Evolutionary conservation across 495 filamentous ascomycete genomes (phyloP), one percentile per base, ranked within the genome.

Genomic region (Penicillium maclennaniae): DNA sequence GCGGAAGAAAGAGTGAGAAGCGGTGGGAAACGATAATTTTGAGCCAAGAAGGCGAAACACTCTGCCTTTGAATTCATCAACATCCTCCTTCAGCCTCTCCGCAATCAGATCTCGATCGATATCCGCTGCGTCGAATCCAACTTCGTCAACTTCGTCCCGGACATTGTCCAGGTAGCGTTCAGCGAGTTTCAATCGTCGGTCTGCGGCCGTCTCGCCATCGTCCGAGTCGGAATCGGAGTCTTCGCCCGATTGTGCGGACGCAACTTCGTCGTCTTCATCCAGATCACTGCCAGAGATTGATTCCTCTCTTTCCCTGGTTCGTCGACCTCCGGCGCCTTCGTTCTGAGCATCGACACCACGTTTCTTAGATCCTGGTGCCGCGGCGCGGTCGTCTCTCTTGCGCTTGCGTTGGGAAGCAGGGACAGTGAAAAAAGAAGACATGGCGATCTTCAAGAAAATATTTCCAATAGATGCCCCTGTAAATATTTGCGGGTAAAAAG

Each of bases 121-220:
- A 17, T 97, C 86, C 54, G 85, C 91, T 4, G 93, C 93, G 72
- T 98, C 90, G 60, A 96, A 97, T 6, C 89, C 93, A 45, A 75
- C 79, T 63, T 87, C 85, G 46, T 87, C 83, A 23, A 95, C 87
- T 64, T 97, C 91, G 45, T 87, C 80, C 45, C 84, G 79, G 46
- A 96, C 85, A 64, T 95, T 96, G 16, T 95, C 87, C 42, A 98
- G 77, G 68, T 97, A 97, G 56, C 88, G 85, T 72, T 97, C 90
- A 8, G 93, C 93, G 34, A 98, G 82, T 60, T 92, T 85, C 59
- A 96, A 68, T 51, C 93, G 81, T 68, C 88, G 85, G 61, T 96
- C 89, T 51, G 88, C 89, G 3, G 85, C 89, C 12, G 93, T 97
- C 71, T 97, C 95, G 58, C 82, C 78, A 17, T 83, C 83, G 37